Percentiles rank a stretch among this genome's conserved stretches.
Evolutionary conservation across 2,329 filamentous ascomycete genomes (phyloP).

Genomic region (Pseudogymnoascus verrucosus): DNA sequence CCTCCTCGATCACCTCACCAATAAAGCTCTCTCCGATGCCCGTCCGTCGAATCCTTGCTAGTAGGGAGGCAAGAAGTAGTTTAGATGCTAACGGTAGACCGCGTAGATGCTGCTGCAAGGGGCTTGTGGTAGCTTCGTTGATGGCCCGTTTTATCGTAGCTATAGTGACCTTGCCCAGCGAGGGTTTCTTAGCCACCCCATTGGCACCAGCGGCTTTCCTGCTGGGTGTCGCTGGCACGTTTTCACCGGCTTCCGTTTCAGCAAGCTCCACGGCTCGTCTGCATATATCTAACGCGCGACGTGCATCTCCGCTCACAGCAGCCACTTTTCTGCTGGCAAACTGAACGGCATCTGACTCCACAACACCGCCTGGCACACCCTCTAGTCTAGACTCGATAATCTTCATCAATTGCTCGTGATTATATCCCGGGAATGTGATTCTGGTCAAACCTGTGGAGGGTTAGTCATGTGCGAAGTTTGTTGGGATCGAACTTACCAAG

Average conservation of each 20-base stretch:
- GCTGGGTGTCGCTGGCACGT: slow-evolving; percentile 51
- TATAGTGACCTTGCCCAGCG: slow-evolving; percentile 67
- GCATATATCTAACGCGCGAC: slow-evolving; percentile 90
- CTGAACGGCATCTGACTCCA: slow-evolving; percentile 87
- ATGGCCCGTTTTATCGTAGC: slow-evolving; percentile 90
- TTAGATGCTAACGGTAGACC: slow-evolving; percentile 75
- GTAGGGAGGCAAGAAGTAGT: slow-evolving; percentile 73
- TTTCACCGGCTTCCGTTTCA: slow-evolving; percentile 53
- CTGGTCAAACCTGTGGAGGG: slow-evolving; percentile 61
- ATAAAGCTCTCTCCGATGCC: slow-evolving; percentile 82
- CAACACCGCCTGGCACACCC: slow-evolving; percentile 79
- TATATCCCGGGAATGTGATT: slow-evolving; percentile 96
- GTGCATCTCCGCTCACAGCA: slow-evolving; percentile 88
- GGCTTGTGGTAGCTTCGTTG: slow-evolving; percentile 87
- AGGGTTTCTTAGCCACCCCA: slow-evolving; percentile 11
- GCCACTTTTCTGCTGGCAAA: slow-evolving; percentile 96
- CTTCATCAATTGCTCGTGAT: slow-evolving; percentile 91
- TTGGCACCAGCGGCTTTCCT: slow-evolving; percentile 40
- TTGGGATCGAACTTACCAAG: slow-evolving; percentile 39
- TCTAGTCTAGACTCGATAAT: slow-evolving; percentile 93
- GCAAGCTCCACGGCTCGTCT: slow-evolving; percentile 90
- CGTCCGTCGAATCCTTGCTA: slow-evolving; percentile 71
- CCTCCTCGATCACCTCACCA: slow-evolving; percentile 84
- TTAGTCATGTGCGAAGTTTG: slow-evolving; percentile 10
- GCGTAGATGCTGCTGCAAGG: slow-evolving; percentile 81